Base-by-base conservation (phyloP, 1,284 basidiomycete genomes). In the Apiotrichum gamsii region DNA sequence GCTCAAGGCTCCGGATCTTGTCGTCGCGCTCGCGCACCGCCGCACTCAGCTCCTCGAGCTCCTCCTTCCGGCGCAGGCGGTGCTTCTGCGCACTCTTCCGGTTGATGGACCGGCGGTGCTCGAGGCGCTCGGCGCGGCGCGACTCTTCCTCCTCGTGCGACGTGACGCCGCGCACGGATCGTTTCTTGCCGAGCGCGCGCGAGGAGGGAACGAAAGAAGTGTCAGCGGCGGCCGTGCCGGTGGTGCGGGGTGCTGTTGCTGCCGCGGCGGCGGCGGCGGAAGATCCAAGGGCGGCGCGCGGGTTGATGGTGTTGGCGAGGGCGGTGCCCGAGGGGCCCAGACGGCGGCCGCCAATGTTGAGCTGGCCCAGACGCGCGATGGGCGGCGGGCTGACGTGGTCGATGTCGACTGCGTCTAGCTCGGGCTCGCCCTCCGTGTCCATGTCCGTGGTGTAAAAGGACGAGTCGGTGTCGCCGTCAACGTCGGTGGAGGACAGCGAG, bases 21-120 rank as follows among this genome's bases (percentile, higher is more conserved):
- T 34, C 21, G 43, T 54, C 51, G 34, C 47, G 43, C 35, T 51
- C 46, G 3, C 49, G 43, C 16, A 57, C 38, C 46, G 47, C 31
- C 13, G 23, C 30, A 15, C 43, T 41, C 29, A 51, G 42, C 19
- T 39, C 39, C 42, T 51, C 52, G 35, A 53, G 44, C 47, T 57
- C 55, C 41, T 51, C 55, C 28, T 57, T 57, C 16, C 55, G 46
- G 8, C 52, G 39, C 38, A 54, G 34, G 18, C 55, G 55, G 49
- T 54, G 51, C 41, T 54, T 57, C 45, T 54, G 55, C 14, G 55
- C 55, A 9, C 51, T 54, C 14, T 48, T 45, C 30, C 55, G 49
- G 39, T 57, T 57, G 47, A 57, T 57, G n/a, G 46, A 49, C 18
- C 55, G 43, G 9, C 55, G 52, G 42, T 54, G 54, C 25, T 56